Evolutionary conservation across 768 basidiomycete species (phyloP).

Genomic region (Amanita thiersii): DNA sequence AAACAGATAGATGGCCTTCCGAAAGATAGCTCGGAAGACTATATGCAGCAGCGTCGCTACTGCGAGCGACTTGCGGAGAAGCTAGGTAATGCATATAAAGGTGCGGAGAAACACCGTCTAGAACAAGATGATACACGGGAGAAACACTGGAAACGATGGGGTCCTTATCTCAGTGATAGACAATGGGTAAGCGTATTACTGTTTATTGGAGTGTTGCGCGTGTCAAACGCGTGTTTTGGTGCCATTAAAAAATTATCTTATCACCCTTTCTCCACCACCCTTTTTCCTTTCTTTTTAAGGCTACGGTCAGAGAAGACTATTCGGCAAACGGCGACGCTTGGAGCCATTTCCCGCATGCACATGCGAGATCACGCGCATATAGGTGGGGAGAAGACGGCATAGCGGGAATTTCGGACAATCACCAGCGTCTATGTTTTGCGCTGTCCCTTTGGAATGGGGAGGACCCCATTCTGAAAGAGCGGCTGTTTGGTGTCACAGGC

Average conservation of each 20-base stretch:
- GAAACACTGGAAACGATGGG: constrained; percentile 98
- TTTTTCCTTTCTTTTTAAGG: constrained; percentile 38
- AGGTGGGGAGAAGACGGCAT: constrained; percentile 99
- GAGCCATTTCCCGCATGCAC: constrained; percentile 92
- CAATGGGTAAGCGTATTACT: constrained; percentile 75
- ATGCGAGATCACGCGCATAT: constrained; percentile 89
- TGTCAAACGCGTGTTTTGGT: too few relatives aligned
- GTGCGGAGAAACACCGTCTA: constrained; percentile 80
- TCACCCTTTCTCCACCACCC: constrained; percentile 8
- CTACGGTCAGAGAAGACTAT: constrained; percentile 98
- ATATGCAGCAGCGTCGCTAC: constrained; percentile 30
- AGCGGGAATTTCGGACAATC: constrained; percentile 95
- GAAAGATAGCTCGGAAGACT: constrained; percentile 10
- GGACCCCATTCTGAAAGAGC: constrained; percentile 94
- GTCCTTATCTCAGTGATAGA: constrained; percentile 93
- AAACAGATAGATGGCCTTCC: constrained; percentile 18
- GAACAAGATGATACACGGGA: constrained; percentile 72
- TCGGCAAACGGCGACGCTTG: constrained; percentile 94
- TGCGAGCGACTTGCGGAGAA: constrained; percentile 57
- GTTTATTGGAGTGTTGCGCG: constrained; percentile 4
- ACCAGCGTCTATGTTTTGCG: constrained; percentile 86
- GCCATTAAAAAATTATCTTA: too few relatives aligned
- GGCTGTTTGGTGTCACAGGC: constrained; percentile 92
- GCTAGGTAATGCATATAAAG: constrained; percentile 67
- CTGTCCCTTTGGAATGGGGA: constrained; percentile 92